Percentiles rank a stretch among this genome's conserved stretches.
Evolutionary conservation across 2,329 filamentous ascomycete species (phyloP).

Genomic region (Thermothelomyces thermophilus): DNA sequence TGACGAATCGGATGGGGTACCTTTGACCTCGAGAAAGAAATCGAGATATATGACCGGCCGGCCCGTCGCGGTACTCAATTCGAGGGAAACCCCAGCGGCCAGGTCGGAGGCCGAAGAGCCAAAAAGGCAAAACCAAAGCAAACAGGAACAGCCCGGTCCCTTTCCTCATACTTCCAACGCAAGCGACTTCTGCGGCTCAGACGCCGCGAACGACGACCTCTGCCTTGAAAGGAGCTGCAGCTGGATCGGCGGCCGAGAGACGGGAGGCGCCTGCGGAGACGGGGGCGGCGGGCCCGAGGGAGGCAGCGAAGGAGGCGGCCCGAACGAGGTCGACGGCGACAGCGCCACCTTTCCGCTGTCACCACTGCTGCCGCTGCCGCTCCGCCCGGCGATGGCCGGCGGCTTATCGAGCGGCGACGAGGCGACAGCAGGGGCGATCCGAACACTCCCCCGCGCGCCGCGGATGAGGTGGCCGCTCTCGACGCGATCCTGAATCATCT

Average conservation of each 20-base stretch:
- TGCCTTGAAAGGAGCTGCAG: constrained; percentile 25
- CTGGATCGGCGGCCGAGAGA: constrained; percentile 23
- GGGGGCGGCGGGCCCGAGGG: constrained; percentile 13
- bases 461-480: constrained; percentile 67
- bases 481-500: constrained; percentile 90
- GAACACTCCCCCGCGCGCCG: constrained; percentile 59
- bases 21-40: constrained; percentile 3
- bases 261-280: not conserved
- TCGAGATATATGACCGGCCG: not conserved
- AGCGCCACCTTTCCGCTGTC: constrained; percentile 18
- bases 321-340: constrained; percentile 19
- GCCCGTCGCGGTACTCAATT: not conserved
- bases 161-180: constrained; percentile 19
- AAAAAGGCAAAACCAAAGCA: too few species aligned
- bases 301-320: constrained; percentile 18
- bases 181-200: constrained; percentile 24
- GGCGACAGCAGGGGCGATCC: constrained; percentile 40
- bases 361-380: not conserved
- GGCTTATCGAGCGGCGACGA: too few species aligned
- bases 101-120: too few species aligned
- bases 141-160: not conserved
- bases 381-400: constrained; percentile 24
- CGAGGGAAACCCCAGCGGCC: too few species aligned
- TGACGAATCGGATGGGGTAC: not conserved
- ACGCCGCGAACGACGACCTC: constrained; percentile 22